These are phyloP conservation scores for Diaporthe nobilis DNA, from an alignment of 2,329 filamentous ascomycete genomes.

Conservation along the genomic window DNA sequence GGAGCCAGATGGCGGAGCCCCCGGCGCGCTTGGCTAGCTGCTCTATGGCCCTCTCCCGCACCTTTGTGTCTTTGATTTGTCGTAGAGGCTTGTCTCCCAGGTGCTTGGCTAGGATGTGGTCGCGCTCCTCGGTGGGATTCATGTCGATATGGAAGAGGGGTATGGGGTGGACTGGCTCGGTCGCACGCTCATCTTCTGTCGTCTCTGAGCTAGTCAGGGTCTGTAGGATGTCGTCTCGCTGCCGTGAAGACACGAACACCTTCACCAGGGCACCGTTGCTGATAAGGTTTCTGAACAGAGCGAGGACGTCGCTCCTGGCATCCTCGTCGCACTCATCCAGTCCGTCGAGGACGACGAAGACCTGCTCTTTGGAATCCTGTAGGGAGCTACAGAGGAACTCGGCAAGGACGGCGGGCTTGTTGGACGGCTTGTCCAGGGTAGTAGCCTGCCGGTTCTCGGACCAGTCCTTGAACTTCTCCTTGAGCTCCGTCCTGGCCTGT, in stretches of 20 bases:
- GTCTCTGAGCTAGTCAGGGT: not conserved
- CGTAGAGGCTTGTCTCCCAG: not conserved
- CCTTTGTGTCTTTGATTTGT: not conserved
- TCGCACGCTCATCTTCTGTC: not conserved
- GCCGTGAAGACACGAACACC: constrained; percentile 4
- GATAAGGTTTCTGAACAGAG: not conserved
- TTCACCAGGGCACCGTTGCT: not conserved
- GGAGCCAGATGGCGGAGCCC: constrained; percentile 11
- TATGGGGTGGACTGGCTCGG: not conserved
- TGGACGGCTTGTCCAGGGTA: not conserved
- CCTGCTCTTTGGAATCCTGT: not conserved
- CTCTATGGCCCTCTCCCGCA: not conserved
- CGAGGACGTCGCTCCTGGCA: not conserved
- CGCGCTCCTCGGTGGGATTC: not conserved
- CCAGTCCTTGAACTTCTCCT: constrained; percentile 3
- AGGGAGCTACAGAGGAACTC: constrained; percentile 3
- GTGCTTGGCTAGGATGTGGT: not conserved
- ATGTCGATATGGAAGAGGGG: constrained; percentile 14
- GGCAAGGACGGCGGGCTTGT: not conserved
- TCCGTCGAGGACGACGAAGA: not conserved
- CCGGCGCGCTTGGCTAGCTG: constrained; percentile 1
- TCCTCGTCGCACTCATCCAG: constrained; percentile 20
- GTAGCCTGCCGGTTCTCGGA: not conserved
- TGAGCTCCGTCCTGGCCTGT: not conserved
- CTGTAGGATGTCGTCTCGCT: not conserved